Evolutionary conservation across 768 basidiomycete genomes (phyloP).

Genomic region (Podaxis pistillaris): DNA sequence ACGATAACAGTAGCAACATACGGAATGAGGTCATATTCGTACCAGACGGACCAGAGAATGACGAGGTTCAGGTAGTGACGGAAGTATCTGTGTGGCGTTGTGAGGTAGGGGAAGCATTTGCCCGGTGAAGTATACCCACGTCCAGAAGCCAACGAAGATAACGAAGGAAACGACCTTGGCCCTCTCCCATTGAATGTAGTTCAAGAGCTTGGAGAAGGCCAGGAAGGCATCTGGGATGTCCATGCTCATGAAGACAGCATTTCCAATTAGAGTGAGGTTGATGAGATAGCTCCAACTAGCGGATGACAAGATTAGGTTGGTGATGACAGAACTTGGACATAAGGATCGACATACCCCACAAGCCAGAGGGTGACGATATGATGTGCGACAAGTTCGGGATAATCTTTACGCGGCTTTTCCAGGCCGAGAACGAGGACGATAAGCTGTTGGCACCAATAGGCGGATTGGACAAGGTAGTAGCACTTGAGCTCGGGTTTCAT

Average conservation of each 20-base stretch:
- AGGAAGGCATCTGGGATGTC: conserved; percentile 91
- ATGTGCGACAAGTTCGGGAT: conserved; percentile 80
- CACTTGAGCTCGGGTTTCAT: conserved; percentile 83
- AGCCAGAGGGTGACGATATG: conserved; percentile 96
- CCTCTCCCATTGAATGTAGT: conserved; percentile 74
- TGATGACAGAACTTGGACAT: not conserved
- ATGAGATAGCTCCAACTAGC: conserved; percentile 79
- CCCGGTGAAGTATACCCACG: conserved; percentile 47
- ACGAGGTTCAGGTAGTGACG: conserved; percentile 87
- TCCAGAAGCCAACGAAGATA: conserved; percentile 73
- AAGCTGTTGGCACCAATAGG: conserved; percentile 95
- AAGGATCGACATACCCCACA: conserved; percentile 57
- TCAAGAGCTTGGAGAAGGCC: conserved; percentile 81
- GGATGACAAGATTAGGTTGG: conserved; percentile 8
- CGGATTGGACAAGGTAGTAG: conserved; percentile 91
- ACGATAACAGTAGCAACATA: conserved; percentile 35
- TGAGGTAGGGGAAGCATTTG: not conserved
- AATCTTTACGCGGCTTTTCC: conserved; percentile 96
- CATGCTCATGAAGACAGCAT: conserved; percentile 94
- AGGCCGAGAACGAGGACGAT: conserved; percentile 79
- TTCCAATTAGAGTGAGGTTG: conserved; percentile 85
- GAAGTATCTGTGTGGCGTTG: conserved; percentile 64
- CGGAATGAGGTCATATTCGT: conserved; percentile 74
- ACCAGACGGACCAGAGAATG: conserved; percentile 88
- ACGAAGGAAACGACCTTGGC: conserved; percentile 64